Conservation (phyloP, 2,329 filamentous ascomycete species). For the Onygena corvina region DNA sequence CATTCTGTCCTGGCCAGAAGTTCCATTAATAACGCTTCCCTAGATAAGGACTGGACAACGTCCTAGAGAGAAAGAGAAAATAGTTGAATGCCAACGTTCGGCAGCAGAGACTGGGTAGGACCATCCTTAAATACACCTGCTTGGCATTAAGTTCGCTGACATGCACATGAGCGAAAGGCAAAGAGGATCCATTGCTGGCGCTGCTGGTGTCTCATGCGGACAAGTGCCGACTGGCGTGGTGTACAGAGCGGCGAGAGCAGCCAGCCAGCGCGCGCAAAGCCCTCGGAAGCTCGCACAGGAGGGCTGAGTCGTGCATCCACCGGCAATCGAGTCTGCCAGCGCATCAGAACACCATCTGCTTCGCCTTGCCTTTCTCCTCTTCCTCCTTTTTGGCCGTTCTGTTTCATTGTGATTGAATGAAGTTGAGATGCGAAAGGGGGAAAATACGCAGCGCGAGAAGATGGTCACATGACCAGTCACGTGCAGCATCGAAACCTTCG, state of each 20-base stretch:
- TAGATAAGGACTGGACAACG: neutral
- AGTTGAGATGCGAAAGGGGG: too few species aligned
- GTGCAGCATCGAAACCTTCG: too few species aligned
- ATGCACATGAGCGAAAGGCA: neutral
- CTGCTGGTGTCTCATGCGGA: neutral
- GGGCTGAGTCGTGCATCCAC: conserved; percentile 1
- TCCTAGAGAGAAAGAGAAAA: neutral
- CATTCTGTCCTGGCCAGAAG: too few species aligned
- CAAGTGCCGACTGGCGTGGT: conserved; percentile 1
- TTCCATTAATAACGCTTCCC: neutral
- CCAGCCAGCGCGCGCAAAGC: too few species aligned
- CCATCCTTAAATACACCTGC: neutral
- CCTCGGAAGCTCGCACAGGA: neutral
- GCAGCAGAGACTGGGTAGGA: neutral
- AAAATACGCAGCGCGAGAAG: too few species aligned
- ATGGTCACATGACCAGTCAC: too few species aligned
- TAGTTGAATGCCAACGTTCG: neutral
- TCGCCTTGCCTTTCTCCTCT: too few species aligned
- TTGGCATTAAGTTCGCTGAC: neutral
- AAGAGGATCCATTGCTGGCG: neutral
- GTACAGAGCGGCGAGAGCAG: neutral
- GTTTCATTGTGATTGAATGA: too few species aligned
- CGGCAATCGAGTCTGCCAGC: too few species aligned
- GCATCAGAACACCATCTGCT: too few species aligned
- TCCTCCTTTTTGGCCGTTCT: too few species aligned